A percentile compares a stretch with the other conserved stretches of the same genome.
Conservation (phyloP, 2,329 filamentous ascomycete genomes). For the Davidsoniella australis region DNA sequence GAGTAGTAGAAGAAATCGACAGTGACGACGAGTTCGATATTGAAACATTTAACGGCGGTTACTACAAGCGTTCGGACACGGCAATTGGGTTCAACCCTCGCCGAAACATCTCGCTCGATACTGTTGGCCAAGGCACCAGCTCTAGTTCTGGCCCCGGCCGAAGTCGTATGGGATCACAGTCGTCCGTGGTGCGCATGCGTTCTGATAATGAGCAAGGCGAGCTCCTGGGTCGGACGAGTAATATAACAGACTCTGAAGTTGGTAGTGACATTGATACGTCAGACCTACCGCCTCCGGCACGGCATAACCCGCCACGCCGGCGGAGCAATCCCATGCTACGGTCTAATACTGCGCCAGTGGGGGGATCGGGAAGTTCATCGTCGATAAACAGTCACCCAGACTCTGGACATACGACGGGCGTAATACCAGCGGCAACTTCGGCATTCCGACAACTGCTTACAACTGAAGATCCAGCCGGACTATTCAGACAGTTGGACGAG, state of each 20-base stretch:
- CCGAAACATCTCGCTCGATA: constrained; percentile 41
- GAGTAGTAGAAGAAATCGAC: constrained; percentile 91
- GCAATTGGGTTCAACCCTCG: constrained; percentile 65
- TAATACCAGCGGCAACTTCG: constrained; percentile 2
- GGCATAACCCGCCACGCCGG: constrained; percentile 22
- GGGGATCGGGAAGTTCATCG: constrained; percentile 8
- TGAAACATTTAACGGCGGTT: constrained; percentile 52
- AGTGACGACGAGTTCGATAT: constrained; percentile 99
- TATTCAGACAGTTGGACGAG: constrained; percentile 87
- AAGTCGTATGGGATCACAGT: constrained; percentile 19
- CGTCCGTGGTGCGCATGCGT: constrained; percentile 36
- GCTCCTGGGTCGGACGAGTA: constrained; percentile 24
- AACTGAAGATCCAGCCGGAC: constrained; percentile 71
- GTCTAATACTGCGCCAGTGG: constrained; percentile 11
- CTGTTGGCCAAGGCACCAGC: constrained; percentile 23
- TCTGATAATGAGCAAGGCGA: constrained; percentile 26
- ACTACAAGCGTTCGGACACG: constrained; percentile 64
- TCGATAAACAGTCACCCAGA: no score
- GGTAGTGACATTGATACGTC: constrained; percentile 49
- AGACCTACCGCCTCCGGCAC: constrained; percentile 45
- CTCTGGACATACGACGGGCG: no score
- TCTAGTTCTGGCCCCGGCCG: constrained; percentile 12
- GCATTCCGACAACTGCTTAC: constrained; percentile 70
- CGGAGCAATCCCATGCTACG: constrained; percentile 12
- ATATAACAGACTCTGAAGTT: constrained; percentile 38